Evolutionary conservation across 2,329 filamentous ascomycete genomes (phyloP).

Genomic region (Cladophialophora bantiana): DNA sequence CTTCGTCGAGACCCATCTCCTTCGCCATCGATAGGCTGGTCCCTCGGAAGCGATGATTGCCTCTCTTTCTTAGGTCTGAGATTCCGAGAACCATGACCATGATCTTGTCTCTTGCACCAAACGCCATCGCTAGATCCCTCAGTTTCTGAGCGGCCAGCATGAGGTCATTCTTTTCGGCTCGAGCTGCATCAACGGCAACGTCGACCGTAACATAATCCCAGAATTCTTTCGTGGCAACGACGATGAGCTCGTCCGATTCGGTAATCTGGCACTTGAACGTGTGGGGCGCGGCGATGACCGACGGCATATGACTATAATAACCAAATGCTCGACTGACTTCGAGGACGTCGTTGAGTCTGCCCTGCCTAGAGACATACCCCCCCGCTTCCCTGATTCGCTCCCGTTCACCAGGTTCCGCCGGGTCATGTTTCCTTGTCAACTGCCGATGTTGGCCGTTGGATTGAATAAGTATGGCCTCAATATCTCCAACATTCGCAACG

Average conservation of each 20-base stretch:
- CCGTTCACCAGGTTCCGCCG: conserved; percentile 82
- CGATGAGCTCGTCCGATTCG: conserved; percentile 90
- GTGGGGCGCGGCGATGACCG: conserved; percentile 88
- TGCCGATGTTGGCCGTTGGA: conserved; percentile 83
- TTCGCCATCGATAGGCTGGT: conserved; percentile 87
- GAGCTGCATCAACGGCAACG: conserved; percentile 87
- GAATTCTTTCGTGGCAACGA: conserved; percentile 88
- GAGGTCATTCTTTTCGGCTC: conserved; percentile 83
- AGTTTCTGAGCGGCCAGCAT: conserved; percentile 97
- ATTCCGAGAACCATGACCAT: conserved; percentile 99
- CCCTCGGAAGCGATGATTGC: conserved; percentile 76
- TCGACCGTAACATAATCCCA: conserved; percentile 95
- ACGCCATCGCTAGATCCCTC: conserved; percentile 92
- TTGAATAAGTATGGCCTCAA: conserved; percentile 92
- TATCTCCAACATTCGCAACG: conserved; percentile 94
- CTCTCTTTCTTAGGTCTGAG: conserved; percentile 84
- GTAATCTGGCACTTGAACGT: conserved; percentile 78
- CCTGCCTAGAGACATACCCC: conserved; percentile 93
- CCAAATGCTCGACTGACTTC: conserved; percentile 95
- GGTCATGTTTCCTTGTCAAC: conserved; percentile 90
- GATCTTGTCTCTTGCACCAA: conserved; percentile 90
- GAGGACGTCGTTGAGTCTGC: conserved; percentile 88
- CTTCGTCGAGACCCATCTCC: conserved; percentile 69
- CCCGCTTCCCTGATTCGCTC: conserved; percentile 92
- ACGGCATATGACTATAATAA: conserved; percentile 89